Evolutionary conservation across 257 asterid species (phyloP).

Genomic region (Solanum gandarillasii): DNA sequence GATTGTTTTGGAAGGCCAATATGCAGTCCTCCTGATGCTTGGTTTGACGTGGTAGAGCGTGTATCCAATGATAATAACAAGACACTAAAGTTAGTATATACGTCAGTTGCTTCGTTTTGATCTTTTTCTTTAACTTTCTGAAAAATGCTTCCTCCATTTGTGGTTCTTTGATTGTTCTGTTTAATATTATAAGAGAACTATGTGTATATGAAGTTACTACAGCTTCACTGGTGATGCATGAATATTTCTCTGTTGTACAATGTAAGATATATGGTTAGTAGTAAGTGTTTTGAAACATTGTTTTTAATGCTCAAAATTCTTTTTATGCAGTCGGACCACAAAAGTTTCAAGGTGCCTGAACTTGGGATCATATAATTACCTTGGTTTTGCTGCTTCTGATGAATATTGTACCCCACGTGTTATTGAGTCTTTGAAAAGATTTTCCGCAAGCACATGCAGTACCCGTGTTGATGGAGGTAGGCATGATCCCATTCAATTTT

Average conservation of each 20-base stretch:
- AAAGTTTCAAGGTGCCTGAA: constrained; percentile 67
- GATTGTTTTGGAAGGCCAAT: constrained; percentile 97
- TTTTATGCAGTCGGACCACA: constrained; percentile 58
- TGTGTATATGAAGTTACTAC: neutral
- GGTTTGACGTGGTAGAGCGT: constrained; percentile 98
- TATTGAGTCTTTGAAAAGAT: constrained; percentile 71
- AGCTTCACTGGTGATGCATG: neutral
- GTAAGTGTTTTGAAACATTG: neutral
- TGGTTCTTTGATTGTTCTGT: neutral
- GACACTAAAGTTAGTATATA: constrained; percentile 54
- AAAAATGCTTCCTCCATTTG: neutral
- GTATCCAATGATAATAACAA: constrained; percentile 79
- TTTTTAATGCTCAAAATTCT: neutral
- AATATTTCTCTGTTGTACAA: neutral
- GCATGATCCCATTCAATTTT: neutral
- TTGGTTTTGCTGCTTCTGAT: constrained; percentile 94
- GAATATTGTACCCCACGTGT: constrained; percentile 92
- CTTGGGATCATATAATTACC: constrained; percentile 90
- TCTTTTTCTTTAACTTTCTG: neutral
- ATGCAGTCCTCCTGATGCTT: constrained; percentile 94
- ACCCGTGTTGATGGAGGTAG: constrained; percentile 92
- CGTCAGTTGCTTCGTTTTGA: neutral
- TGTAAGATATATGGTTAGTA: neutral
- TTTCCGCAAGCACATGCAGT: constrained; percentile 80
- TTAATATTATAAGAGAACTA: neutral